These are phyloP conservation scores for Suillus discolor DNA, from an alignment of 768 basidiomycete genomes.

Conservation along the genomic window DNA sequence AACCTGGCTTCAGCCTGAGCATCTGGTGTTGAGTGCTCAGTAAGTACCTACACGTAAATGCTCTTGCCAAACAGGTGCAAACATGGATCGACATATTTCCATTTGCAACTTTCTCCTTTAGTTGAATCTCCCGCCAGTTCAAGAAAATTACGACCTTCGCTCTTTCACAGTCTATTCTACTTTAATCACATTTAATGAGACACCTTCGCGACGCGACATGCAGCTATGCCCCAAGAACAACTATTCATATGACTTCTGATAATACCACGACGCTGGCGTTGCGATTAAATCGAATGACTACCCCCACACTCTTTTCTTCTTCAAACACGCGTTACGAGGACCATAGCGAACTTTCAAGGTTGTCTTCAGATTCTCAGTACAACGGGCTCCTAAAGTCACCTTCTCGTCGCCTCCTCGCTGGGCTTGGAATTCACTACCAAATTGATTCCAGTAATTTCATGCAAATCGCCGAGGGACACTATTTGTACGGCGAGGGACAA, in stretches of 20 bases:
- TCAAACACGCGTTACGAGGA: conserved; percentile 10
- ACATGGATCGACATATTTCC: conserved; percentile 13
- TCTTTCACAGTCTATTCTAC: conserved; percentile 10
- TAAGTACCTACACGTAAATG: conserved; percentile 7
- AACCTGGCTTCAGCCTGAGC: background rate
- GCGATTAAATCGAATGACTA: conserved; percentile 22
- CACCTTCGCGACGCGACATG: conserved; percentile 27
- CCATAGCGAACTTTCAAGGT: background rate
- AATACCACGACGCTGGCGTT: conserved; percentile 33
- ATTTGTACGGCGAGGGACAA: background rate
- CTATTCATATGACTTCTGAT: conserved; percentile 15
- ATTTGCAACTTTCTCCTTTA: background rate
- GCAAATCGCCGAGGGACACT: background rate
- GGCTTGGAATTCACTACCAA: conserved; percentile 27
- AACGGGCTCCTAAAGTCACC: conserved; percentile 26
- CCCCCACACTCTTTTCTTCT: conserved; percentile 33
- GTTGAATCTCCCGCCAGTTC: conserved; percentile 13
- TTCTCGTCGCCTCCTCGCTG: conserved; percentile 23
- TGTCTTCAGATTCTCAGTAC: conserved; percentile 28
- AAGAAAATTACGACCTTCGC: conserved; percentile 9
- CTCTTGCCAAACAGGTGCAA: conserved; percentile 26
- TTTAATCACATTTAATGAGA: conserved; percentile 22
- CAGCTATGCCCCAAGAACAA: conserved; percentile 17
- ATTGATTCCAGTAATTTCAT: background rate
- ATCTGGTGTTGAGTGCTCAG: conserved; percentile 17